Base-by-base conservation (phyloP, 352 stramenopile species). In the Pythium biforme region DNA sequence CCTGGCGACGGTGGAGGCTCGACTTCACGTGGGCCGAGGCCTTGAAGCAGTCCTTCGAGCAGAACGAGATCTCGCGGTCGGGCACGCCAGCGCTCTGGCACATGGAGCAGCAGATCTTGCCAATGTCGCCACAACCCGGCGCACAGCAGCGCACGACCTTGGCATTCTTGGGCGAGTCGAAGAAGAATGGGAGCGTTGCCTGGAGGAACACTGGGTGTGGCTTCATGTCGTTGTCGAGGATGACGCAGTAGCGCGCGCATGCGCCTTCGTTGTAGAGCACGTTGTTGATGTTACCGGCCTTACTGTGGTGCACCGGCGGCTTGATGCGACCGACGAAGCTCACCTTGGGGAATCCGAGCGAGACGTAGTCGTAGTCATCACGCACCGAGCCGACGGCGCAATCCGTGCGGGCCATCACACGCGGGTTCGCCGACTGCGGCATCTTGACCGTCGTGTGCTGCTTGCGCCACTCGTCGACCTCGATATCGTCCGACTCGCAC, bases 201-300 rank as follows among this genome's bases (percentile, higher is more conserved):
- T 90, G 60, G 51, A 92, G 58, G 33, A 90, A 92, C 70, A 89
- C 89, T 14, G 75, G 69, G 58, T 92, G 79, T 41, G 83, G 83
- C 64, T 92, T 80, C 86, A 94, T 94, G 46, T 92, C 86, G 22
- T 76, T 90, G 68, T 94, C 83, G 8, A 92, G 63, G 52, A 94
- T 92, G 31, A 94, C 76, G 14, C 89, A 52, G 70, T 92, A 92
- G 45, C 81, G 79, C 25, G 83, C 83, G 50, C 76, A 91, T 11
- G 82, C 79, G 25, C 83, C 83, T 64, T 94, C 86, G 66, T 94
- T 92, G 75, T 92, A 91, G 53, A 92, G 70, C 17, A 67, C 75
- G 61, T 94, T 94, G 77, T 94, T 94, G 70, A 94, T 91, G 73
- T 94, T 94, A 31, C 86, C 86, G 20, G 86, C 86, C 76, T 94